Base-by-base conservation (phyloP, 768 basidiomycete species). In the Lactarius indigo region DNA sequence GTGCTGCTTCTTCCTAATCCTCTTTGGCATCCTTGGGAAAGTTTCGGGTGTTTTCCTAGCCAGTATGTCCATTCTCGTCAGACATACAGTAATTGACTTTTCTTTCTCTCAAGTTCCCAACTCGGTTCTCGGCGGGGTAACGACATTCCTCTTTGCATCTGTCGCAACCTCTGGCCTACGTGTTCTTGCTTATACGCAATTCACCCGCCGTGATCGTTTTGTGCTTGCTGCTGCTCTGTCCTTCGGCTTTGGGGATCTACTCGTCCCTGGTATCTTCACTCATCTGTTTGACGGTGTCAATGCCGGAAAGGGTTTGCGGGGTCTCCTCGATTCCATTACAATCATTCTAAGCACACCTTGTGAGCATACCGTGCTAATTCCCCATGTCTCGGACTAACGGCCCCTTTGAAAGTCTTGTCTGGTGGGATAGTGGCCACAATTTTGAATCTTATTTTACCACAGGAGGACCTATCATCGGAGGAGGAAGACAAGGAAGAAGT, bases 321-420 rank as follows among this genome's bases (percentile, higher is more conserved):
- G 91, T 1, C 78, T 94, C 57, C 84, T 95, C 68, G 80, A 87
- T 72, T 89, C 89, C 5, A 91, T 94, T 68, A 88, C 88, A 37
- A 94, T 94, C 72, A 78, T 94, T 42, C 76, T 94, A 64, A 87
- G 85, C 67, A 93, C 91, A 1, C 92, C 91, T 42, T 94, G 91
- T 91, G 75, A 80, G 88, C 77, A 8, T 74, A 56, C 18, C 55
- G 30, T 10, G 10, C 30, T n/a, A 30, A 30, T 63, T 68, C 59
- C 65, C 10, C 13, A 8, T 56, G 30, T 12, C 37, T 47, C n/a
- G 50, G n/a, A 52, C 42, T 56, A 58, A 18, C 26, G 37, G 20
- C 20, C 2, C 2, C n/a, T 5, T 56, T n/a, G 15, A 33, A 64
- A 82, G 80, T 81, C 75, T 71, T 84, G 39, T 75, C 78, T 18